Base-by-base conservation (phyloP, 2,329 filamentous ascomycete species). In the Graphiopsis chlorocephala region DNA sequence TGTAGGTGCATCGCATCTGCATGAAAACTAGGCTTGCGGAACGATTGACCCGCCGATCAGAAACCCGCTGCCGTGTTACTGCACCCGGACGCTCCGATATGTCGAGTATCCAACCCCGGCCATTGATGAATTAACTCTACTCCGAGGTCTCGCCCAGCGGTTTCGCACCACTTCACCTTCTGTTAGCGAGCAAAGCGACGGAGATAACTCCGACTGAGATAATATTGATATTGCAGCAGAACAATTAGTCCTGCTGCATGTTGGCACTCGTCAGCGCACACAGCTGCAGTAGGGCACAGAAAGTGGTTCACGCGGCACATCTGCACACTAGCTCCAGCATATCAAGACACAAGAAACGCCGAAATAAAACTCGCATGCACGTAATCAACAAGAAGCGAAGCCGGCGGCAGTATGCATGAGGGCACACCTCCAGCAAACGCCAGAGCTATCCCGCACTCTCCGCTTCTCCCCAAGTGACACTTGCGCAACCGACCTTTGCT, bases 401-500 rank as follows among this genome's bases (percentile, higher is more conserved):
- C 28, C 26, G 50, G 26, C 50, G 50, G 50, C 17, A 53, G 50
- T 31, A 29, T 53, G 50, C 26, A 53, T 31, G n/a, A 31, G 50
- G 26, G 26, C 50, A n/a, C n/a, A 45, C 14, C 38, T n/a, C n/a
- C n/a, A 45, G n/a, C 38, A 45, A 20, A 42, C 35, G 35, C n/a
- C 7, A 12, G 38, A 53, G 26, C 50, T 29, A 53, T 53, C 50
- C 50, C 50, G 50, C 50, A 53, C 28, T 53, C 15, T 28, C 50
- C 50, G n/a, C 50, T 26, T 29, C 50, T 20, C 15, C 15, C 7
- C 50, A 31, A 50, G 50, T 53, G 5, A 31, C 50, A 31, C 50
- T 53, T 53, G 50, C 50, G 50, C 50, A 53, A 53, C 50, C 50
- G 50, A 53, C 15, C 50, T 53, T 28, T 53, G 50, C 26, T n/a